Evolutionary conservation across 2,329 filamentous ascomycete genomes (phyloP).

Genomic region (Neopestalotiopsis rosae): DNA sequence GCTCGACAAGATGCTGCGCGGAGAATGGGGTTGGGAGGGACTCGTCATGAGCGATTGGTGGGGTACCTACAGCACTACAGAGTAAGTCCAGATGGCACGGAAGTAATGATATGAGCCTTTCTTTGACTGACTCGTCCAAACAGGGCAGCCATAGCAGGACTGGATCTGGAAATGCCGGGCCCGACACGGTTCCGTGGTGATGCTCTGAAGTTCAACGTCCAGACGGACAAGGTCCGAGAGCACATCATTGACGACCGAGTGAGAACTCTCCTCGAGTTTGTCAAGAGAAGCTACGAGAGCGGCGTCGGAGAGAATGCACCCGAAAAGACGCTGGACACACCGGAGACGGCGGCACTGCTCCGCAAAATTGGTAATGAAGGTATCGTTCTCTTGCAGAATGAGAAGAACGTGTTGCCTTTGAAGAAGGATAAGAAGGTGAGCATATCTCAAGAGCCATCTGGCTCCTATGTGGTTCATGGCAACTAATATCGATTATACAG

Average conservation of each 20-base stretch:
- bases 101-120: too few species aligned
- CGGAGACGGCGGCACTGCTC: slow-evolving; percentile 67
- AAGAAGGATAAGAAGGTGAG: slow-evolving; percentile 63
- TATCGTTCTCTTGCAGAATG: slow-evolving; percentile 77
- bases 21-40: slow-evolving; percentile 64
- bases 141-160: slow-evolving; percentile 37
- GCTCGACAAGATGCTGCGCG: slow-evolving; percentile 55
- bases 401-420: slow-evolving; percentile 66
- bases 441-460: not conserved
- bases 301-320: slow-evolving; percentile 60
- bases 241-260: slow-evolving; percentile 64
- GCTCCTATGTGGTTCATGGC: not conserved
- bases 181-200: slow-evolving; percentile 57
- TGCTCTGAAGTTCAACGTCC: slow-evolving; percentile 55
- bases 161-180: slow-evolving; percentile 67
- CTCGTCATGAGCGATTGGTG: slow-evolving; percentile 66
- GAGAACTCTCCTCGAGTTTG: slow-evolving; percentile 61
- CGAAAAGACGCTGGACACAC: slow-evolving; percentile 61
- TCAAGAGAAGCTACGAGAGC: slow-evolving; percentile 60
- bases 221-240: slow-evolving; percentile 60
- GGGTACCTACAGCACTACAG: slow-evolving; percentile 60
- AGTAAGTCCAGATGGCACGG: slow-evolving; percentile 24
- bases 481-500: not conserved
- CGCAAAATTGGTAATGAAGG: slow-evolving; percentile 71
- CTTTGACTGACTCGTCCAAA: not conserved